Evolutionary conservation across 129 eudicot species (phyloP).

Genomic region (Artemisia argyi): DNA sequence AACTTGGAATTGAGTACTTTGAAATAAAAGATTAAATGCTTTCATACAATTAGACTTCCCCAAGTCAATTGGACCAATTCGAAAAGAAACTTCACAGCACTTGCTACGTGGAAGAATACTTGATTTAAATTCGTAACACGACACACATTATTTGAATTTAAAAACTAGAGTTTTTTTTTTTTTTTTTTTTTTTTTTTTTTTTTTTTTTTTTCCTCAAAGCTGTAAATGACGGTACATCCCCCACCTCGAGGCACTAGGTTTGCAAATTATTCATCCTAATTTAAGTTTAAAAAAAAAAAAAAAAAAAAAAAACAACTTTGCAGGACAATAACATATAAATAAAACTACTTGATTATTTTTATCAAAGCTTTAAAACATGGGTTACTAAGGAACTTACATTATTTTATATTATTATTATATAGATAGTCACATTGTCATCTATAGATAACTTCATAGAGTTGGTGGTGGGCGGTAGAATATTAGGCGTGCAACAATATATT

Average conservation of each 20-base stretch:
- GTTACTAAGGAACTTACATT: background rate
- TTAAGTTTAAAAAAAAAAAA: background rate
- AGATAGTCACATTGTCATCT: background rate
- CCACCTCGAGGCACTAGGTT: background rate
- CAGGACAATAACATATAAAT: background rate
- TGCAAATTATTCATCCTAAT: background rate
- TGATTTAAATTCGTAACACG: background rate
- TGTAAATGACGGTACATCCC: background rate
- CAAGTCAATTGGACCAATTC: constrained; percentile 19
- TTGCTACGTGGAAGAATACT: constrained; percentile 6
- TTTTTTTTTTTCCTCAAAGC: no score
- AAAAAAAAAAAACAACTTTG: background rate
- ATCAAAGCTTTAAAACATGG: constrained; percentile 8
- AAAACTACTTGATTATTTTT: constrained; percentile 4
- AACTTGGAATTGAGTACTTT: constrained; percentile 18
- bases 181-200: no score
- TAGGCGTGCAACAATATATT: constrained; percentile 6
- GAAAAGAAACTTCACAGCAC: constrained; percentile 15
- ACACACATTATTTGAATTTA: background rate
- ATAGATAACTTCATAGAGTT: constrained; percentile 9
- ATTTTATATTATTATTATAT: background rate
- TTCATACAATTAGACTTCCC: constrained; percentile 25
- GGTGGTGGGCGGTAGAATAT: constrained; percentile 27
- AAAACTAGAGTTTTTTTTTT: background rate
- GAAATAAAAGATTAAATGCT: constrained; percentile 18